Conservation (phyloP, 495 filamentous ascomycete species). For the Bathelium albidoporum region DNA sequence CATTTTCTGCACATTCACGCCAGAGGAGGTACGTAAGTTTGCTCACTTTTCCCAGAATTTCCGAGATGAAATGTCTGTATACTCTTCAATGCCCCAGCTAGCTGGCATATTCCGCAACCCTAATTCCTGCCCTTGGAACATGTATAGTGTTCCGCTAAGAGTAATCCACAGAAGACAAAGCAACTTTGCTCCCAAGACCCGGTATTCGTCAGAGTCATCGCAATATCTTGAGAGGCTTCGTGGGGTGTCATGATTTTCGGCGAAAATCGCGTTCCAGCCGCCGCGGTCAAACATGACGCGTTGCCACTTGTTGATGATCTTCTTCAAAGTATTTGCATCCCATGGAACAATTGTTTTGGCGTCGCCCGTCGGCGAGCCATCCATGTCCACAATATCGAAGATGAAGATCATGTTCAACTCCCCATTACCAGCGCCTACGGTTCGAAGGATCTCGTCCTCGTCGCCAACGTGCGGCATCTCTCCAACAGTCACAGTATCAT, state of each 20-base stretch:
- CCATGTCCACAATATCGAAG: conserved; percentile 27
- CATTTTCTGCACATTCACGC: conserved; percentile 1
- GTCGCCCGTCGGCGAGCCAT: conserved; percentile 10
- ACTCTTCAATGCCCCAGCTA: conserved; percentile 27
- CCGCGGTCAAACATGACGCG: conserved; percentile 16
- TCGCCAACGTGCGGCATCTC: conserved; percentile 23
- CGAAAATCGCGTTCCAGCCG: conserved; percentile 24
- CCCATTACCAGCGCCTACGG: conserved; percentile 16
- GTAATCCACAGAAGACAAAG: conserved; percentile 19
- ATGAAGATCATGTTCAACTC: conserved; percentile 30
- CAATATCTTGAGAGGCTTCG: conserved; percentile 24
- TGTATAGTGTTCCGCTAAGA: conserved; percentile 26
- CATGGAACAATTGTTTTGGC: background rate
- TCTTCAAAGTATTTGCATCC: conserved; percentile 6
- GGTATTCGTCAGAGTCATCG: conserved; percentile 17
- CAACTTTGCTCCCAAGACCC: conserved; percentile 23
- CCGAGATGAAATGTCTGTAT: conserved; percentile 23
- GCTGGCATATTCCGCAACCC: conserved; percentile 28
- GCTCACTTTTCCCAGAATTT: conserved; percentile 18
- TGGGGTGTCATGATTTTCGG: conserved; percentile 27
- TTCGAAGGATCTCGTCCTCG: conserved; percentile 14
- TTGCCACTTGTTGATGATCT: conserved; percentile 12
- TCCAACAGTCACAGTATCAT: conserved; percentile 18
- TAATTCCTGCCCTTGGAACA: conserved; percentile 33
- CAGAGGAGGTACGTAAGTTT: background rate